Conservation (phyloP, 352 stramenopile genomes). For the Phytophthora pistaciae region DNA sequence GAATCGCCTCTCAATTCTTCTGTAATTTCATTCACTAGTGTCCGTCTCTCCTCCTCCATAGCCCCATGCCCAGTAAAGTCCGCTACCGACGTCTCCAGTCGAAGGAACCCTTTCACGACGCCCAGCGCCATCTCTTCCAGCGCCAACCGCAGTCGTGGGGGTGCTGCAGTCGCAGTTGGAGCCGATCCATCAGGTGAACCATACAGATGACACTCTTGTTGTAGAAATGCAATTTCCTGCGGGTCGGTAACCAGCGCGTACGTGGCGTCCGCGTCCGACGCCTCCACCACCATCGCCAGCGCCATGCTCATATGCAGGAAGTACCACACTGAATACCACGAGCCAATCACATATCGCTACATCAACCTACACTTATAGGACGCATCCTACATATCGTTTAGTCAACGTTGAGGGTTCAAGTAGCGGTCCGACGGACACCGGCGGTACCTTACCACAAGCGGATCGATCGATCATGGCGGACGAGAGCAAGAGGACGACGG, state of each 20-base stretch:
- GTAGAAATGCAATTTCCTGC: conserved; percentile 23
- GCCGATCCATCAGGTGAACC: conserved; percentile 26
- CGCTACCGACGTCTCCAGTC: conserved; percentile 23
- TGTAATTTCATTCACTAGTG: conserved; percentile 15
- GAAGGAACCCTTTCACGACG: conserved; percentile 46
- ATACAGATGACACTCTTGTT: conserved; percentile 36
- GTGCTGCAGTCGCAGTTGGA: not conserved
- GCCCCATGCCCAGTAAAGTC: not conserved
- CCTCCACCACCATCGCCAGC: conserved; percentile 20
- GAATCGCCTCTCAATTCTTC: conserved; percentile 16
- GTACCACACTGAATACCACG: not conserved
- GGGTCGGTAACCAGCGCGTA: conserved; percentile 39
- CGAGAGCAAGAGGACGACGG: conserved; percentile 22
- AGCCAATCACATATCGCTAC: not conserved
- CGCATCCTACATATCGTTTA: conserved; percentile 20
- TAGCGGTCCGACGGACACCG: not conserved
- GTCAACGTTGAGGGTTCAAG: conserved; percentile 13
- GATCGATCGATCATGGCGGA: conserved; percentile 24
- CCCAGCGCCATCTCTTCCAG: conserved; percentile 61
- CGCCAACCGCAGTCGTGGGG: conserved; percentile 42
- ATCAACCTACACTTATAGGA: not conserved
- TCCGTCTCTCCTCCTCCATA: not conserved
- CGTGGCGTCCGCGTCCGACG: conserved; percentile 17
- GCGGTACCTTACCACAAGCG: not conserved
- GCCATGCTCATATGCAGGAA: not conserved